Base-by-base conservation (phyloP, 2,329 filamentous ascomycete genomes). In the Thelonectria discophora region DNA sequence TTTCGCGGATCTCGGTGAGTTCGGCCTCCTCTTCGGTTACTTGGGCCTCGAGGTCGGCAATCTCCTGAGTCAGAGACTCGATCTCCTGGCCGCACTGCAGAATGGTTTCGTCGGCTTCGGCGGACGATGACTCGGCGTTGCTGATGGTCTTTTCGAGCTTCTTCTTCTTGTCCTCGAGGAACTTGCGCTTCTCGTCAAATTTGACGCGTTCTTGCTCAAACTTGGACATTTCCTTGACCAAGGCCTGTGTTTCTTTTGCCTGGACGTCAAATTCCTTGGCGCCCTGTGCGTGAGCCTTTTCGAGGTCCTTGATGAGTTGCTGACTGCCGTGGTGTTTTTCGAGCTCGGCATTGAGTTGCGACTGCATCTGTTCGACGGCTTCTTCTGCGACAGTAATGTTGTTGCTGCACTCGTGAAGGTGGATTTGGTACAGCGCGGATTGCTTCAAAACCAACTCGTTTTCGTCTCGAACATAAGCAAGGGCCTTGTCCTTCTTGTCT, bases 181-280 rank as follows among this genome's bases (percentile, higher is more conserved):
- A 98, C 75, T 99, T 99, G 76, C 90, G 90, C 82, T 98, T 98
- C 78, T 99, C 96, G 67, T 98, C 94, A 68, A 97, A 94, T 74
- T 99, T 99, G 78, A 99, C 95, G 20, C 90, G 89, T 74, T 98
- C 95, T 74, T 98, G 97, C 73, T 99, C 96, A 64, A 96, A 93
- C 74, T 94, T 94, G 46, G 93, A 89, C 79, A 95, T 89, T 74
- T 98, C 92, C 74, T 97, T 97, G 63, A 90, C 80, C 55, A 97
- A 83, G 24, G 82, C 84, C 69, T 97, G 92, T 0, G 90, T 89
- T 54, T 92, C 85, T 77, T 96, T 94, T 69, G 97, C 92, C 65
- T 96, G 87, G 1, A 82, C 82, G 67, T 96, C 93, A 66, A 90
- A 94, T 65, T 96, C 90, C 71, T 94, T 96, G 67, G 85, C 86